Base-by-base conservation (phyloP, 2,329 filamentous ascomycete species). In the Fusarium torreyae region DNA sequence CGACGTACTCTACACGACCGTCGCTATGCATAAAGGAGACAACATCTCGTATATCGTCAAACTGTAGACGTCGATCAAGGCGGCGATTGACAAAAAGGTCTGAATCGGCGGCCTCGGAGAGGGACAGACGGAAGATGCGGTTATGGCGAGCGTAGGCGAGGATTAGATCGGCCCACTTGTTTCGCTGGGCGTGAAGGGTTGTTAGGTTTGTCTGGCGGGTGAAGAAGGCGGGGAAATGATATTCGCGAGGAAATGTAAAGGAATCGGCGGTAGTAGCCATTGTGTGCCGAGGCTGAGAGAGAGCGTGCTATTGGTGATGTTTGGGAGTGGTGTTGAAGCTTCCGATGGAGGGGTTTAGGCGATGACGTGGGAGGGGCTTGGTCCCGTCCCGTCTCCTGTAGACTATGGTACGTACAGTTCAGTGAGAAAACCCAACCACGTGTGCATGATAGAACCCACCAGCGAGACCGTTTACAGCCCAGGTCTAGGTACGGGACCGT, bases 151-250 rank as follows among this genome's bases (percentile, higher is more conserved):
- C 93, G 89, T 97, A 98, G 76, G 90, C 81, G 65, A 94, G 93
- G 76, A 98, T 89, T 17, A 98, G 88, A 33, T 88, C 80, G n/a
- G 92, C 90, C 96, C 96, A 99, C 81, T 94, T 94, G 62, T 87
- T 84, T 65, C 94, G 89, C 77, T 96, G 93, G 45, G 91, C 89
- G 80, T 91, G 88, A 77, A 87, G 90, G 11, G 92, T 95, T 31
- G 87, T 87, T 65, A 89, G 84, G 82, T 93, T 93, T 36, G 90
- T 88, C 80, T 96, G 93, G 56, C 89, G 89, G 57, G 92, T 94
- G 88, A 92, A 96, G 89, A 96, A 94, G 76, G 93, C 91, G 1
- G 93, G 93, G 83, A 94, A 95, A 82, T 84, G 83, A 86, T 94
- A 92, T 78, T 89, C 87, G 72, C 84, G 85, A 6, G 89, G 89